Conservation (phyloP, 129 eudicot species). For the Artemisia tridentata region DNA sequence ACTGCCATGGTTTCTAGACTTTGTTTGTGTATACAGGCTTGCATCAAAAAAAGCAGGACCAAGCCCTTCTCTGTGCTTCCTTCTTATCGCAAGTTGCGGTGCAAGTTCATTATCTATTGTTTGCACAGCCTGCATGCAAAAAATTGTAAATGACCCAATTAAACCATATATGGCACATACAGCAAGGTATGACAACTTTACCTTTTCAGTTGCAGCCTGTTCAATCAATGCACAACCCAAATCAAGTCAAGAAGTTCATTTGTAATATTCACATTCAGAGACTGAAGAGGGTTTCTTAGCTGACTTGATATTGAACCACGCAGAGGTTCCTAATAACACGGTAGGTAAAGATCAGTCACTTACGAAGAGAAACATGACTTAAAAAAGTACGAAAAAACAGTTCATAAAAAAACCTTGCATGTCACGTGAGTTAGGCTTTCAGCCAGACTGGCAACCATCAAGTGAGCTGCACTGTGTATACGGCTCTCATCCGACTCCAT, state of each 20-base stretch:
- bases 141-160: background rate
- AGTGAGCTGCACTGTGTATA: slow-evolving; percentile 87
- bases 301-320: slow-evolving; percentile 79
- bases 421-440: slow-evolving; percentile 97
- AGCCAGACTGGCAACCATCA: slow-evolving; percentile 97
- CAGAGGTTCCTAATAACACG: slow-evolving; percentile 68
- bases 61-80: slow-evolving; percentile 77
- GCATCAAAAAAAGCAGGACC: slow-evolving; percentile 75
- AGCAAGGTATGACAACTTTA: slow-evolving; percentile 19
- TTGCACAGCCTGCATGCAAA: slow-evolving; percentile 68
- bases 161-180: no score
- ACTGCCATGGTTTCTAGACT: slow-evolving; percentile 5
- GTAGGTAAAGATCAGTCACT: slow-evolving; percentile 1
- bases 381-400: background rate
- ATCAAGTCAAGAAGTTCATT: slow-evolving; percentile 78
- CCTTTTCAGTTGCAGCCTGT: slow-evolving; percentile 98
- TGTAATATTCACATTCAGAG: slow-evolving; percentile 36
- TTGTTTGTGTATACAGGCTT: slow-evolving; percentile 65
- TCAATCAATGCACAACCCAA: slow-evolving; percentile 94
- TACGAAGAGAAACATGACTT: background rate
- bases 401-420: slow-evolving; percentile 66
- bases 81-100: slow-evolving; percentile 81
- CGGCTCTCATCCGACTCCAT: slow-evolving; percentile 95
- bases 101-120: slow-evolving; percentile 89
- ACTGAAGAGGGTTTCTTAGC: slow-evolving; percentile 64